Evolutionary conservation across 2,329 filamentous ascomycete genomes (phyloP), one percentile per base, ranked within the genome.

Genomic region (Calonectria ilicicola): DNA sequence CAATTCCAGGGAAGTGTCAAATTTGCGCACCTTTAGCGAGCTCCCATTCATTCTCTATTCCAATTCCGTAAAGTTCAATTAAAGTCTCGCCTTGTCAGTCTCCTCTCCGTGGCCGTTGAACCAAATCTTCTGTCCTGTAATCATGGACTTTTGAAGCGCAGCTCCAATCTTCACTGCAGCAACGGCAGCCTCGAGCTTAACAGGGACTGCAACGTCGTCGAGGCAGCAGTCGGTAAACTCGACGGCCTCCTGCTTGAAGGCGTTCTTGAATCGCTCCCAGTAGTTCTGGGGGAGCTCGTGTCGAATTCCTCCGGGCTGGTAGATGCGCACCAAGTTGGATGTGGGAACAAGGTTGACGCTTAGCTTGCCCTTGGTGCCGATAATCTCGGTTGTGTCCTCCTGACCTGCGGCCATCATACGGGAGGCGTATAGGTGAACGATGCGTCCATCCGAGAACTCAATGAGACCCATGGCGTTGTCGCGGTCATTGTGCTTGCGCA

Each of bases 321-420:
- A 88, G 56, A 89, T 84, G 71, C 90, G 87, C 27, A 93, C 87
- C 26, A 92, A 83, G 70, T 89, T 89, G 19, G 67, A 70, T 8
- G 73, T 65, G 0, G 75, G 76, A 35, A 75, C 71, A 1, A 70
- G 63, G 77, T 93, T 93, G 75, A 93, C 85, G 0, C 86, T 84
- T 8, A 93, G 78, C 81, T 93, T 93, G 49, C 92, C 91, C 76
- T 88, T 86, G 0, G 92, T 93, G 12, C 91, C 92, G 69, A 93
- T 91, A 74, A 94, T 89, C 82, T 93, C 91, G 0, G 91, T 92
- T 70, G 87, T 89, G 80, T 94, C 92, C 72, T 93, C 89, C 81
- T 94, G 92, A 1, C 92, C 92, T 0, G 90, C 89, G 0, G 91
- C 90, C 89, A 93, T 93, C 90, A 93, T 93, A 23, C 92, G 86